A percentile compares a stretch with the other conserved stretches of the same genome.
These are phyloP conservation scores for Saururus chinensis DNA, from an alignment of 164 flowering plant genomes.

Conservation along the genomic window DNA sequence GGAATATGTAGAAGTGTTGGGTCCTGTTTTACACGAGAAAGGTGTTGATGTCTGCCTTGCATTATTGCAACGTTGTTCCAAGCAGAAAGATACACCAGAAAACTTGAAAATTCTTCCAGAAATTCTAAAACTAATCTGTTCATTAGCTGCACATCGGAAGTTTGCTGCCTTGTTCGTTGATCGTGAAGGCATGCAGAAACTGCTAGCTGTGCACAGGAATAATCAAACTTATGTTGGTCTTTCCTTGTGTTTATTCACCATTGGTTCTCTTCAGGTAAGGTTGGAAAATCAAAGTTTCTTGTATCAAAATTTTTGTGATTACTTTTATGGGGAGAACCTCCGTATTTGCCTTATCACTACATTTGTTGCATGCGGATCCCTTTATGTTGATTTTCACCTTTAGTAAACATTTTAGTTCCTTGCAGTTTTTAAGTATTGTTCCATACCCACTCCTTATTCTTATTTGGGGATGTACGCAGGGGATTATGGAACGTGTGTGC, in stretches of 20 bases:
- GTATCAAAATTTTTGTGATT: not conserved
- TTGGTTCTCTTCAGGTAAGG: constrained; percentile 93
- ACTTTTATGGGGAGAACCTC: not conserved
- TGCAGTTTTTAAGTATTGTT: too few species aligned
- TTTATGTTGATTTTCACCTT: too few species aligned
- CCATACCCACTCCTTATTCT: not conserved
- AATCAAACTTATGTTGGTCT: constrained; percentile 71
- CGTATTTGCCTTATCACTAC: too few species aligned
- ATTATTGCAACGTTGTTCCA: constrained; percentile 48
- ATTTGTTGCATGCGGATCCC: too few species aligned
- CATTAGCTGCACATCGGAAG: constrained; percentile 89
- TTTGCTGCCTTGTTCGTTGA: constrained; percentile 94
- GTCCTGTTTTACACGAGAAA: constrained; percentile 92
- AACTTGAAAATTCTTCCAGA: constrained; percentile 48
- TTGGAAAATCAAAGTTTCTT: not conserved
- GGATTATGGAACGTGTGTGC: constrained; percentile 96
- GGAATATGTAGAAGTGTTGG: constrained; percentile 94
- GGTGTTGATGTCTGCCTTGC: constrained; percentile 95
- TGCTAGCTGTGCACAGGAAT: constrained; percentile 73
- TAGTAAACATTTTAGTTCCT: not conserved
- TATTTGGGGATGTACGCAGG: constrained; percentile 32
- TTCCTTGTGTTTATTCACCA: constrained; percentile 86
- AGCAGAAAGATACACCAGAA: constrained; percentile 33
- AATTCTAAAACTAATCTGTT: constrained; percentile 80
- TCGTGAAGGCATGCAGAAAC: constrained; percentile 89